Conservation (phyloP, 2,329 filamentous ascomycete genomes). For the Monilinia fructigena region DNA sequence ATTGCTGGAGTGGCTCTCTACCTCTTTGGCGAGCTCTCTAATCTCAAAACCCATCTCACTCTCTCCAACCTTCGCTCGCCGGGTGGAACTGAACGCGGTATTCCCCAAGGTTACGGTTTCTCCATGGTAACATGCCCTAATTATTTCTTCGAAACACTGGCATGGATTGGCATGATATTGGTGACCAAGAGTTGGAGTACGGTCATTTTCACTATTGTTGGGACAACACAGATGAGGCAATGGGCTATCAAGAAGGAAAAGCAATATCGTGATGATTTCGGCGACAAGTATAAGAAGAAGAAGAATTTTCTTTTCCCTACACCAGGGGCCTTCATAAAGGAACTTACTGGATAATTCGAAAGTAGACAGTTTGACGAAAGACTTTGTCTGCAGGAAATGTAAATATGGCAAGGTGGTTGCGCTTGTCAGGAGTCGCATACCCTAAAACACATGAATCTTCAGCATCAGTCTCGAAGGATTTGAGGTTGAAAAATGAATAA, state of each 20-base stretch:
- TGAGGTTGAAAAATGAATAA: not conserved
- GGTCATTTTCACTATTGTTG: constrained; percentile 71
- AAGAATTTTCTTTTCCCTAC: constrained; percentile 71
- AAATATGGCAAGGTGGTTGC: not conserved
- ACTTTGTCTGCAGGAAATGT: not conserved
- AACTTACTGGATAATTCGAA: constrained; percentile 22
- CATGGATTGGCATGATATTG: constrained; percentile 81
- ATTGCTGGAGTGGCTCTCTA: constrained; percentile 71
- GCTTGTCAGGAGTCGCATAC: not conserved
- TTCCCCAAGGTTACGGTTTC: constrained; percentile 84
- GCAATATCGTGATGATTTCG: constrained; percentile 86
- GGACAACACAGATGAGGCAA: constrained; percentile 73
- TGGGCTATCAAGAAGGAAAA: constrained; percentile 94
- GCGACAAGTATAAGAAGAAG: constrained; percentile 95
- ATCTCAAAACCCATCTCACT: constrained; percentile 76
- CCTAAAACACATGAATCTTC: no score
- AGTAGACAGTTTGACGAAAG: not conserved
- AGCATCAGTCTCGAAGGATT: not conserved
- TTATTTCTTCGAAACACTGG: constrained; percentile 88
- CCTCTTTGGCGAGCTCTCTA: constrained; percentile 74
- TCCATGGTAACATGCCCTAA: constrained; percentile 89
- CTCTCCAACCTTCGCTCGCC: constrained; percentile 73
- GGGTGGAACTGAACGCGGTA: constrained; percentile 82
- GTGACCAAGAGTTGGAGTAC: constrained; percentile 78
- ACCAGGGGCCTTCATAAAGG: constrained; percentile 27